Percentiles rank a stretch among this genome's conserved stretches.
Conservation (phyloP, 2,329 filamentous ascomycete genomes). For the Samsoniella hepiali region DNA sequence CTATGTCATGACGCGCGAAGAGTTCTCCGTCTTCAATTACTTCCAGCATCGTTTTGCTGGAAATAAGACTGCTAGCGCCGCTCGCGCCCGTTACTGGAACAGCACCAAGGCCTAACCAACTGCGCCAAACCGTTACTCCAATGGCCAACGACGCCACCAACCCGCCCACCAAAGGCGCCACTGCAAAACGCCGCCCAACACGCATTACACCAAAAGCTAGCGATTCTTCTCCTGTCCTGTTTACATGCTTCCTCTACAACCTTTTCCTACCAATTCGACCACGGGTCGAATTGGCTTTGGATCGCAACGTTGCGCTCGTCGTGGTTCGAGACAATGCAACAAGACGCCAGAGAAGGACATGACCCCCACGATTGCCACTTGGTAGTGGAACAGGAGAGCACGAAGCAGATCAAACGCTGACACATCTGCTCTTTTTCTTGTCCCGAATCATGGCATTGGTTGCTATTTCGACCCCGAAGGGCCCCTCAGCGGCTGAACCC, state of each 20-base stretch:
- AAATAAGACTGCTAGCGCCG: constrained; percentile 44
- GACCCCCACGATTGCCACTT: not conserved
- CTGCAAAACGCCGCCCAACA: not conserved
- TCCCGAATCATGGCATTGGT: not conserved
- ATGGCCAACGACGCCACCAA: not conserved
- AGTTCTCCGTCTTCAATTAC: constrained; percentile 86
- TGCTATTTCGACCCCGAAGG: not conserved
- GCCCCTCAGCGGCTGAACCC: not conserved
- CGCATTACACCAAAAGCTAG: not conserved
- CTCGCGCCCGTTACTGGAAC: constrained; percentile 54
- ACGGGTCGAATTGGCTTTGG: not conserved
- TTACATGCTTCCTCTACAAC: not conserved
- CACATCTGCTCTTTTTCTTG: not conserved
- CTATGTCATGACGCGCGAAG: constrained; percentile 73
- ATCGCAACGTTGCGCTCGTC: constrained; percentile 9
- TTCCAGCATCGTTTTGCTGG: constrained; percentile 66
- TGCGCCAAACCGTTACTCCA: not conserved
- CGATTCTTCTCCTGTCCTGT: not conserved
- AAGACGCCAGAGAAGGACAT: not conserved
- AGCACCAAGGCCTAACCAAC: constrained; percentile 35
- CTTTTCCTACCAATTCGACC: not conserved
- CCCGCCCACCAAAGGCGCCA: not conserved
- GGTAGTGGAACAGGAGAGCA: not conserved
- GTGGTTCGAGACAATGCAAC: not conserved
- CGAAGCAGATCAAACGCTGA: not conserved